These are phyloP conservation scores for Corinectria fuckeliana DNA, from an alignment of 2,329 filamentous ascomycete genomes.

Conservation along the genomic window DNA sequence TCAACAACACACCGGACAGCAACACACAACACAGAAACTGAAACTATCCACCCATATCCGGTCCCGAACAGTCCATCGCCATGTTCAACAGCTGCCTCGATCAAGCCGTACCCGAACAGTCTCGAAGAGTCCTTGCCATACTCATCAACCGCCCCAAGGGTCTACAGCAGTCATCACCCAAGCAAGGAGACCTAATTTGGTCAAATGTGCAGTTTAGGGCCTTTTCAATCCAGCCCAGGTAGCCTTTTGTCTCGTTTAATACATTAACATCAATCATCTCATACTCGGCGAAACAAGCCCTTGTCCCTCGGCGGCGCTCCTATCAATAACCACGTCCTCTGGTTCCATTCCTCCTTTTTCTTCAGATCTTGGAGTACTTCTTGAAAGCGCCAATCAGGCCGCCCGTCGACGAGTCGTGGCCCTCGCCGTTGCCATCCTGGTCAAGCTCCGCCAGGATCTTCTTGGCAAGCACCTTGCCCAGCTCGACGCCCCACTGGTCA, in stretches of 20 bases:
- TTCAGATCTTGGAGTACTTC: constrained; percentile 65
- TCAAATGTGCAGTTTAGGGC: constrained; percentile 7
- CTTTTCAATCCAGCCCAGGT: neutral
- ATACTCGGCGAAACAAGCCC: neutral
- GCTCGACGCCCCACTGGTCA: constrained; percentile 99
- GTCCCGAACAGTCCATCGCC: neutral
- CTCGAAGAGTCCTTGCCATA: neutral
- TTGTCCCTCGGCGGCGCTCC: neutral
- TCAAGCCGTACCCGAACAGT: neutral
- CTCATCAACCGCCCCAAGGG: neutral
- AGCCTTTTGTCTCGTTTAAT: constrained; percentile 15
- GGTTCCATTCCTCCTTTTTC: constrained; percentile 13
- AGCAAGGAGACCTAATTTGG: neutral
- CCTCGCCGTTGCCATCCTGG: constrained; percentile 69
- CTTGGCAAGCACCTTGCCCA: constrained; percentile 96
- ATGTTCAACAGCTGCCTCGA: neutral
- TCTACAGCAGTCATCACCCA: neutral
- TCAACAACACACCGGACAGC: neutral
- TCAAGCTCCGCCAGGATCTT: constrained; percentile 89
- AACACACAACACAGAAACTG: no score
- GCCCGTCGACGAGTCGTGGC: constrained; percentile 87
- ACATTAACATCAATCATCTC: constrained; percentile 19
- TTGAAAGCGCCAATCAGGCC: constrained; percentile 94
- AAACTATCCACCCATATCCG: neutral
- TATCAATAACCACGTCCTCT: constrained; percentile 2